Conservation (phyloP, 2,329 filamentous ascomycete genomes). For the Aspergillus nomiae region DNA sequence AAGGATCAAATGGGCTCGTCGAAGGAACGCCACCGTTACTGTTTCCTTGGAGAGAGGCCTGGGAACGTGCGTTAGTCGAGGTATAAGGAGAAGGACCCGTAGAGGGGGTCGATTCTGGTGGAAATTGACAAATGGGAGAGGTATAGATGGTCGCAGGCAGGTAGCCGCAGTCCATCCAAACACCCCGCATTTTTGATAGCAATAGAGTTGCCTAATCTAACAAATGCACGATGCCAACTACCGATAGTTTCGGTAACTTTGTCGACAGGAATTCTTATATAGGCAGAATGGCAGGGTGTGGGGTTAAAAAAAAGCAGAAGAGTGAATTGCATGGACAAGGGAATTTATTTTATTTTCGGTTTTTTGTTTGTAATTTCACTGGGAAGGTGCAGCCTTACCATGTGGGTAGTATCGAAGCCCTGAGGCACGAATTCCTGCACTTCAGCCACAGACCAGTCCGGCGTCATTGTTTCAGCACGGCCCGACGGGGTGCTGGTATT, state of each 20-base stretch:
- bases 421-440: conserved; percentile 57
- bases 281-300: background rate
- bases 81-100: conserved; percentile 2
- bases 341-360: background rate
- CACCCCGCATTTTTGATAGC: background rate
- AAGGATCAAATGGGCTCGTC: conserved; percentile 64
- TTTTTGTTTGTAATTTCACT: background rate
- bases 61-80: conserved; percentile 20
- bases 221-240: background rate
- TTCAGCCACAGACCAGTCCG: conserved; percentile 49
- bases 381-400: conserved; percentile 44
- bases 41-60: conserved; percentile 43
- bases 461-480: conserved; percentile 42
- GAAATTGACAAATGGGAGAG: background rate
- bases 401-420: conserved; percentile 51
- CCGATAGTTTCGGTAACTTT: background rate
- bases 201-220: background rate
- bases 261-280: background rate
- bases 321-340: background rate
- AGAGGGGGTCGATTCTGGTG: background rate
- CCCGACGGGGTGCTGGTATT: conserved; percentile 43
- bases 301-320: background rate
- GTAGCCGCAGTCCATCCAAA: background rate
- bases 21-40: conserved; percentile 56
- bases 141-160: background rate